phyloP scores from a whole-genome alignment of 1,139 yeast genomes.

The Nakaseomyces bracarensis region DNA sequence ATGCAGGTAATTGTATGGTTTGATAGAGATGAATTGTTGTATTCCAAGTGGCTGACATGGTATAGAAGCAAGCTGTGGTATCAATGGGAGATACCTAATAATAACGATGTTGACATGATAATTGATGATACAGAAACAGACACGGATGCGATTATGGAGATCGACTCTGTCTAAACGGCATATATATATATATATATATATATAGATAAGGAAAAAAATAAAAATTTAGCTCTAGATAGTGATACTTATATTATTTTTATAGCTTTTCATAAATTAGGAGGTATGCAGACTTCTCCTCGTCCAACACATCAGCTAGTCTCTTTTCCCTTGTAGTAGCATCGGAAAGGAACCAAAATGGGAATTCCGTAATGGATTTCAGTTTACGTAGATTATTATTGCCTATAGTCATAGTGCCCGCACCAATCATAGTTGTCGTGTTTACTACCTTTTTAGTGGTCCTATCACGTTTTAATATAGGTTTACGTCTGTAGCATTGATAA shows the following conservation, averaged over 20 bases:
- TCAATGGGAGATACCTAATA: slow-evolving; percentile 3
- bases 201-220: background rate
- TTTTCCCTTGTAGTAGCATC: slow-evolving; percentile 66
- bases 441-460: slow-evolving; percentile 37
- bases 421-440: too few species aligned
- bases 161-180: background rate
- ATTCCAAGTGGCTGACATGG: slow-evolving; percentile 26
- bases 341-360: slow-evolving; percentile 82
- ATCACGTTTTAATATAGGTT: slow-evolving; percentile 54
- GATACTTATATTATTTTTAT: background rate
- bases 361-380: slow-evolving; percentile 28
- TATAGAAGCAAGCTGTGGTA: slow-evolving; percentile 9
- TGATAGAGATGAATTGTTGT: slow-evolving; percentile 18
- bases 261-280: slow-evolving; percentile 64
- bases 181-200: too few species aligned
- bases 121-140: slow-evolving; percentile 15
- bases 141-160: slow-evolving; percentile 7
- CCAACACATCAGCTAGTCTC: slow-evolving; percentile 49
- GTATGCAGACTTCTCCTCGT: slow-evolving; percentile 68
- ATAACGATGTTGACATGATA: slow-evolving; percentile 14
- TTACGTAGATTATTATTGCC: slow-evolving; percentile 8
- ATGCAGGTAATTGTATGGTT: slow-evolving; percentile 26
- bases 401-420: slow-evolving; percentile 31
- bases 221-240: too few species aligned
- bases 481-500: slow-evolving; percentile 69